Percentiles rank a stretch among this genome's conserved stretches.
phyloP scores from a whole-genome alignment of 1,139 yeast genomes.

The Yamadazyma songkhlaensis region DNA sequence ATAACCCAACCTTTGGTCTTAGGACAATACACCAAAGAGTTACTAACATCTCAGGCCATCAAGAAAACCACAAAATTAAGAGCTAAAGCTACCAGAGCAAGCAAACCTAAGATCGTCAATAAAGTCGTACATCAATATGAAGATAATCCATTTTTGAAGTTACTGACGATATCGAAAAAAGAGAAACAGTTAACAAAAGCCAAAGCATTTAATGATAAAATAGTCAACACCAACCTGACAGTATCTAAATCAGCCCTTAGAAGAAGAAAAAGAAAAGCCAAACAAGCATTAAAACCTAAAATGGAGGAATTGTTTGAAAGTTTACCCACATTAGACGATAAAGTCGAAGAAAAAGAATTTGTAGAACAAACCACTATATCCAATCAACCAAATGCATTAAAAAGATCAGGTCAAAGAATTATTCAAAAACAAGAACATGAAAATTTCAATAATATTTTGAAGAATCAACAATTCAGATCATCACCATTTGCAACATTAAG shows the following conservation, averaged over 20 bases:
- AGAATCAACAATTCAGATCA: slow-evolving; percentile 47
- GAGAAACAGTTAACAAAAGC: slow-evolving; percentile 46
- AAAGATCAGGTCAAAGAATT: slow-evolving; percentile 53
- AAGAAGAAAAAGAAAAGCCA: slow-evolving; percentile 62
- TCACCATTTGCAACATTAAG: slow-evolving; percentile 61
- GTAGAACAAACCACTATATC: slow-evolving; percentile 13
- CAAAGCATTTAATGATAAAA: slow-evolving; percentile 28
- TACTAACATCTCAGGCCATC: slow-evolving; percentile 4
- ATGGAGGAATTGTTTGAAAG: slow-evolving; percentile 60
- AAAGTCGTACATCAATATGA: slow-evolving; percentile 31
- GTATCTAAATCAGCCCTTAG: slow-evolving; percentile 64
- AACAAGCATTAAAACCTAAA: slow-evolving; percentile 62
- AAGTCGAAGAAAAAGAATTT: slow-evolving; percentile 5
- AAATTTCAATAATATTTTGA: slow-evolving; percentile 54
- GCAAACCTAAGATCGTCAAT: slow-evolving; percentile 16
- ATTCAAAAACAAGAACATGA: slow-evolving; percentile 53
- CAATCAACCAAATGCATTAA: slow-evolving; percentile 60
- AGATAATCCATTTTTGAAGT: slow-evolving; percentile 54
- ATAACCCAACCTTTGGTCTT: background rate
- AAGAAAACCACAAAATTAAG: slow-evolving; percentile 39
- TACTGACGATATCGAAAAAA: slow-evolving; percentile 51
- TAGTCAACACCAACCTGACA: slow-evolving; percentile 33
- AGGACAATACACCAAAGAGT: too few species aligned
- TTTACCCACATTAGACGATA: slow-evolving; percentile 32
- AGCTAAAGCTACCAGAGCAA: slow-evolving; percentile 27